phyloP scores from a whole-genome alignment of 2,329 filamentous ascomycete genomes.

The Botrytis fabae region DNA sequence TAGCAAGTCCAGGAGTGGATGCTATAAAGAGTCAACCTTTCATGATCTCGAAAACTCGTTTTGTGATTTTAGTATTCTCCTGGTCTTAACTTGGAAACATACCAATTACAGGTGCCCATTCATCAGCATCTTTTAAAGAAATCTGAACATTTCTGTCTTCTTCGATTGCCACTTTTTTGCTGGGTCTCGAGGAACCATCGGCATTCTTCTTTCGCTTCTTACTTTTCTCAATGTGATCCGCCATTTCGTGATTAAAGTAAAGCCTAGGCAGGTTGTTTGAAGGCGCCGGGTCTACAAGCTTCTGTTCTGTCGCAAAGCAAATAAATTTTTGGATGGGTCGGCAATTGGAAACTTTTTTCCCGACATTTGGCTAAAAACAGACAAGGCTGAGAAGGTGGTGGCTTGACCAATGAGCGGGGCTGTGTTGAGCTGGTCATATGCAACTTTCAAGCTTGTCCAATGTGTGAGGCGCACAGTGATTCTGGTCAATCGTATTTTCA shows the following conservation, averaged over 20 bases:
- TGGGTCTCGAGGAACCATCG: conserved; percentile 45
- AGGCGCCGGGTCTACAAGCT: background rate
- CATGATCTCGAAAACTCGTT: background rate
- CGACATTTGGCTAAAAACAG: conserved; percentile 19
- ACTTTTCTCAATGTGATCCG: conserved; percentile 34
- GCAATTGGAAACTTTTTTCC: conserved; percentile 25
- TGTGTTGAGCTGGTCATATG: background rate
- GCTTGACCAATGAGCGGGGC: background rate
- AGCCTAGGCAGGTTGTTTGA: background rate
- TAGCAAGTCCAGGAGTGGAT: conserved; percentile 40
- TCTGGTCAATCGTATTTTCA: no score
- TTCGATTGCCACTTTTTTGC: conserved; percentile 54
- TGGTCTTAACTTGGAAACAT: conserved; percentile 32
- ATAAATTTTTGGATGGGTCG: conserved; percentile 20
- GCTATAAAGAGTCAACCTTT: conserved; percentile 30
- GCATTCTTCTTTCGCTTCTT: conserved; percentile 56
- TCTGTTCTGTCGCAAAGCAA: conserved; percentile 12
- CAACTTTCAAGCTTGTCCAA: background rate
- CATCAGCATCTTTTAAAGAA: conserved; percentile 48
- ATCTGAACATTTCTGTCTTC: conserved; percentile 45
- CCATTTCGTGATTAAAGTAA: conserved; percentile 30
- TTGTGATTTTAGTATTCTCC: background rate
- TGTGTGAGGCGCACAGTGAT: background rate
- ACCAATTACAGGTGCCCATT: conserved; percentile 57
- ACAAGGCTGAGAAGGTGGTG: conserved; percentile 1